phyloP scores from a whole-genome alignment of 2,329 filamentous ascomycete genomes.

The Penicillium decumbens region DNA sequence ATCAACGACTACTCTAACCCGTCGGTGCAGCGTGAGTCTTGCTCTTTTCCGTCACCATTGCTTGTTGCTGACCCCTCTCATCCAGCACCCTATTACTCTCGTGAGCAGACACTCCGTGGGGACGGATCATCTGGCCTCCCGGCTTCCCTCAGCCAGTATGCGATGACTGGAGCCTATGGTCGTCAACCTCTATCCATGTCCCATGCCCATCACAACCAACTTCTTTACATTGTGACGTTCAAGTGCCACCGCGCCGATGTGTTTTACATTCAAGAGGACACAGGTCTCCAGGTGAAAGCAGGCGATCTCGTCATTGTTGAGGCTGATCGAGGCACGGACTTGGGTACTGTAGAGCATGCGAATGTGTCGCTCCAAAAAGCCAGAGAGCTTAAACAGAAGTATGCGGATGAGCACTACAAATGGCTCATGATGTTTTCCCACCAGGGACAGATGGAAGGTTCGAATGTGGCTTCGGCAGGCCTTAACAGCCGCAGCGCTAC shows the following conservation, averaged over 20 bases:
- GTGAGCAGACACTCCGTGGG: slow-evolving; percentile 35
- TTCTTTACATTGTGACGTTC: slow-evolving; percentile 79
- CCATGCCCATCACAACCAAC: slow-evolving; percentile 41
- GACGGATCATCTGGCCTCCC: slow-evolving; percentile 35
- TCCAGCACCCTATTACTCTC: slow-evolving; percentile 45
- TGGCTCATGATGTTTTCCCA: slow-evolving; percentile 99
- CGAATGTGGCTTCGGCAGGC: slow-evolving; percentile 48
- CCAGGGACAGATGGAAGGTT: slow-evolving; percentile 52
- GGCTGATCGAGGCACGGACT: slow-evolving; percentile 89
- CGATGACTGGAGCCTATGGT: slow-evolving; percentile 36
- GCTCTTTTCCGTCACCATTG: neutral
- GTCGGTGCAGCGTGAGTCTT: slow-evolving; percentile 43
- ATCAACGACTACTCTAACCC: slow-evolving; percentile 37
- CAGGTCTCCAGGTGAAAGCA: slow-evolving; percentile 80
- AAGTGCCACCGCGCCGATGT: slow-evolving; percentile 94
- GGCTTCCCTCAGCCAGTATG: slow-evolving; percentile 39
- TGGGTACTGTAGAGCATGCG: slow-evolving; percentile 85
- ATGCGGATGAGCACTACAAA: slow-evolving; percentile 91
- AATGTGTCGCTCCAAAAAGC: slow-evolving; percentile 85
- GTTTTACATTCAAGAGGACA: slow-evolving; percentile 95
- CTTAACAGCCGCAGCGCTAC: slow-evolving; percentile 65
- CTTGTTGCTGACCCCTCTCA: slow-evolving; percentile 13
- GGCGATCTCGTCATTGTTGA: slow-evolving; percentile 97
- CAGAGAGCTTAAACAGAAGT: slow-evolving; percentile 83
- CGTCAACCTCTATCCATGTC: slow-evolving; percentile 36